phyloP scores from a whole-genome alignment of 2,329 filamentous ascomycete species.

The Nigrospora sphaerica region DNA sequence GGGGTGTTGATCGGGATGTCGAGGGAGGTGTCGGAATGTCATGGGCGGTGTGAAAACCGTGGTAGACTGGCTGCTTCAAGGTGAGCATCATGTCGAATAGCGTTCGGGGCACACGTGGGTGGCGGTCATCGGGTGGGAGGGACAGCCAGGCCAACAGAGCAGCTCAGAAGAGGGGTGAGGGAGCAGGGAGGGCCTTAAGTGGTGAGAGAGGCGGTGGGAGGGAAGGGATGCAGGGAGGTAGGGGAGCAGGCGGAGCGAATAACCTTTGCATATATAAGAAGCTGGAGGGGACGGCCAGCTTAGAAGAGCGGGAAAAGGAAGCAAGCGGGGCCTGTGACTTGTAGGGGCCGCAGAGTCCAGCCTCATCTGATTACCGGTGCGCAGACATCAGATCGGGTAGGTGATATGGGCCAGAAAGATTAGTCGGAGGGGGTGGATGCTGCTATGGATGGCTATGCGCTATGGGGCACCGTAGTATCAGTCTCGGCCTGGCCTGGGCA shows the following conservation, averaged over 20 bases:
- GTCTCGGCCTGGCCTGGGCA: conserved; percentile 20
- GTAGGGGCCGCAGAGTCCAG: conserved; percentile 25
- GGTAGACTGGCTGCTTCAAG: conserved; percentile 50
- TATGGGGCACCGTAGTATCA: conserved; percentile 6
- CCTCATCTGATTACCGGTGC: conserved; percentile 26
- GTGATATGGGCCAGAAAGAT: conserved; percentile 17
- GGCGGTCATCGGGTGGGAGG: conserved; percentile 5
- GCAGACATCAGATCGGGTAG: conserved; percentile 22
- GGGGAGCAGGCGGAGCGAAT: conserved; percentile 19
- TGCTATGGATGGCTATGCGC: conserved; percentile 4
- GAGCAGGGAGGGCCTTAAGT: neutral
- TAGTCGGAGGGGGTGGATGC: conserved; percentile 13
- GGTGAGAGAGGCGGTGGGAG: conserved; percentile 8
- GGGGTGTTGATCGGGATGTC: conserved; percentile 47
- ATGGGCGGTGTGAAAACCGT: conserved; percentile 56
- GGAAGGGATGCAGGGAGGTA: conserved; percentile 14
- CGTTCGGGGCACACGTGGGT: conserved; percentile 12
- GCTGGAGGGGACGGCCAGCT: conserved; percentile 30
- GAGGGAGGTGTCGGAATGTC: conserved; percentile 53
- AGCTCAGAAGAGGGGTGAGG: neutral
- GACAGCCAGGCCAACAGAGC: conserved; percentile 5
- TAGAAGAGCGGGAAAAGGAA: conserved; percentile 22
- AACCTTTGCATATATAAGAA: conserved; percentile 28
- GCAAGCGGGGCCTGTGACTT: conserved; percentile 27
- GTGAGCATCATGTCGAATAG: conserved; percentile 48